Base-by-base conservation (phyloP, 257 asterid genomes). In the Plectranthus barbatus region DNA sequence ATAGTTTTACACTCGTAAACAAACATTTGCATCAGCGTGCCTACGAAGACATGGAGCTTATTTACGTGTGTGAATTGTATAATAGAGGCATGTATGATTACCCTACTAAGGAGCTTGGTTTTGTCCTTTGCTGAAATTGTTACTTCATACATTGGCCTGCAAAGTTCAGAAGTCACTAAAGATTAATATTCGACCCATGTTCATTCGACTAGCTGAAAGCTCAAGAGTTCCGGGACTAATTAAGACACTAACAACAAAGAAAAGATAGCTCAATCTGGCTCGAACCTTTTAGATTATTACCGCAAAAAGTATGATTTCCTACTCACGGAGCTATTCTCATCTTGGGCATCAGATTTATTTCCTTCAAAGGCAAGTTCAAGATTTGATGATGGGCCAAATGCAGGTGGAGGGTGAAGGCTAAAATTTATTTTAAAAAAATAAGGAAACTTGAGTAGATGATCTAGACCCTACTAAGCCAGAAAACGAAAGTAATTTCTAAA, bases 91-190 rank as follows among this genome's bases (percentile, higher is more conserved):
- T n/a, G n/a, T n/a, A n/a, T 60, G 7, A 12, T 57, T 75, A 91
- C 98, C 86, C 70, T 74, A 73, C 84, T 81, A 60, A 91, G 98
- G 68, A 91, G 96, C 74, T 86, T 91, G 39, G 95, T 86, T 81
- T 86, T 84, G 87, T 91, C 96, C 68, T 75, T 79, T 1, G 89
- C 81, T 44, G 96, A 91, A 73, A 91, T 86, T 13, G 96, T 84
- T 57, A 91, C 72, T 74, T 91, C 98, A 66, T 88, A 86, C 55
- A 69, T 66, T 55, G 87, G 80, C 82, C 98, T 91, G 73, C 64
- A 69, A 72, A 64, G 56, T 23, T 65, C 53, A 70, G 24, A 69
- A 56, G 45, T 18, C 6, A 5, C 3, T 7, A 11, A 36, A 45
- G 18, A 42, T 58, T 15, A 60, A 53, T 51, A 54, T 24, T n/a